Conservation (phyloP, 768 basidiomycete species). For the Tephrocybe sp. region DNA sequence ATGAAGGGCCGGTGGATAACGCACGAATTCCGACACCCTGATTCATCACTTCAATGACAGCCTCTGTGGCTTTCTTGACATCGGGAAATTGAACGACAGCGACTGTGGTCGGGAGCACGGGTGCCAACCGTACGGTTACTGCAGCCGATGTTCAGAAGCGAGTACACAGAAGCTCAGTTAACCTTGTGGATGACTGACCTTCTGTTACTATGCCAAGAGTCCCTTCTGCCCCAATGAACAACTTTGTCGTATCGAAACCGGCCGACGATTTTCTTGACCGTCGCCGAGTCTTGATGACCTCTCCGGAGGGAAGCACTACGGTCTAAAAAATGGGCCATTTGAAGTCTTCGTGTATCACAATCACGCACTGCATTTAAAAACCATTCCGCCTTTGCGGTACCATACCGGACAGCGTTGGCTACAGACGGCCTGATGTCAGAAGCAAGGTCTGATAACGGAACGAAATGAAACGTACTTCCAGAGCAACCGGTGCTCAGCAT, state of each 20-base stretch:
- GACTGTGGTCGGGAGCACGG: constrained; percentile 77
- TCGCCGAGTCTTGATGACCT: constrained; percentile 85
- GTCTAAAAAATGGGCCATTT: constrained; percentile 48
- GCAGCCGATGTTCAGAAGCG: neutral
- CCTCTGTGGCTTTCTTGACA: constrained; percentile 70
- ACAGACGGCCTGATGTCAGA: neutral
- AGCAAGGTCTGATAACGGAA: neutral
- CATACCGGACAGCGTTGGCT: constrained; percentile 84
- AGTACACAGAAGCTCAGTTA: neutral
- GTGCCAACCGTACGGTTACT: constrained; percentile 82
- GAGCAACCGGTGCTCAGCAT: constrained; percentile 88
- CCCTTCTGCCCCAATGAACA: constrained; percentile 81
- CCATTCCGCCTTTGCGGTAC: constrained; percentile 89
- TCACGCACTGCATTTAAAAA: constrained; percentile 73
- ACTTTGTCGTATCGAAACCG: constrained; percentile 80
- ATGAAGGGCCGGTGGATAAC: constrained; percentile 21
- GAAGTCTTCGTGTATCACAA: neutral
- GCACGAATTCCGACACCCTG: constrained; percentile 74
- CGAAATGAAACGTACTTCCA: constrained; percentile 50
- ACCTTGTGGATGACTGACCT: constrained; percentile 30
- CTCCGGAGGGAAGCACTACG: constrained; percentile 83
- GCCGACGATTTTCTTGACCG: constrained; percentile 82
- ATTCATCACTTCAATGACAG: constrained; percentile 70
- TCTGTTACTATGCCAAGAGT: constrained; percentile 90
- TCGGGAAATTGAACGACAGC: constrained; percentile 81